Evolutionary conservation across 2,329 filamentous ascomycete species (phyloP), one percentile per base, ranked within the genome.

Genomic region (Niveomyces coronatus): DNA sequence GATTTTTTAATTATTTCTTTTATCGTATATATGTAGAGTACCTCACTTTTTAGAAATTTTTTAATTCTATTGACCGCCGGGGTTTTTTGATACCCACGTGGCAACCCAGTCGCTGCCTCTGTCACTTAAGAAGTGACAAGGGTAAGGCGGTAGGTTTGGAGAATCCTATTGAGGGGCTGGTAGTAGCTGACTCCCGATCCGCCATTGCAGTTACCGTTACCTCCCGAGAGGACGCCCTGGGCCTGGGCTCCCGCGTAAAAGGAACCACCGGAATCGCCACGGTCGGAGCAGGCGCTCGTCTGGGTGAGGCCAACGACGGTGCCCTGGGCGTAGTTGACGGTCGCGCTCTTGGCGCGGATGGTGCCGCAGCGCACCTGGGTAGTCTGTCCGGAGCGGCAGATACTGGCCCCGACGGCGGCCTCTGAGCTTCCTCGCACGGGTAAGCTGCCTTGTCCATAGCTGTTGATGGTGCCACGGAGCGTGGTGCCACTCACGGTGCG

Each of bases 371-470:
- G 50, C 50, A 61, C 57, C 46, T 57, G 57, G 35, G 51, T 62
- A 47, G 60, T 63, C 35, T 59, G 62, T 47, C 60, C 60, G 44
- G 60, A 63, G 49, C 60, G 60, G 54, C 60, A 63, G 53, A 63
- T 53, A 47, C 51, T 55, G 47, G 55, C 28, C 17, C 60, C 60
- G 40, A 53, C 47, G 39, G 51, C 50, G 31, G 58, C 30, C 24
- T 47, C 58, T 42, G 55, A 60, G 58, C 58, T 62, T 49, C 59
- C 60, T 1, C 57, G 53, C 2, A 63, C 53, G 17, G 53, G 45
- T 29, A 61, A 45, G 37, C 45, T 53, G 26, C 54, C 52, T 11
- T 47, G 43, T 36, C 45, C 49, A 53, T 62, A 62, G 52, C 56
- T 53, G 52, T 57, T 47, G 46, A 58, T 55, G 42, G 41, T 37